A percentile compares a stretch with the other conserved stretches of the same genome.
These are phyloP conservation scores for Cornus florida DNA, from an alignment of 148 eudicot species.

Conservation along the genomic window DNA sequence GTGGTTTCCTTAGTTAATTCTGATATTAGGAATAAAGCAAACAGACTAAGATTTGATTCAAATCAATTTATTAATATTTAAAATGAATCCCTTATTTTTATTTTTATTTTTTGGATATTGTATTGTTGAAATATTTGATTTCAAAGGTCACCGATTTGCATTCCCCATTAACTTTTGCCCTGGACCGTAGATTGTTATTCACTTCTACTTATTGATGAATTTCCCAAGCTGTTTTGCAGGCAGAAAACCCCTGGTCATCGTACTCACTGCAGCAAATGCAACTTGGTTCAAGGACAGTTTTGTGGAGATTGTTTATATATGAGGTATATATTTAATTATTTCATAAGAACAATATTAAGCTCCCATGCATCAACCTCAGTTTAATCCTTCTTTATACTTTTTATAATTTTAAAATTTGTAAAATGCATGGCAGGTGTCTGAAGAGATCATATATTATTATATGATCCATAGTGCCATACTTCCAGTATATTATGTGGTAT, in stretches of 20 bases:
- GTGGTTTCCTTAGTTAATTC: background rate
- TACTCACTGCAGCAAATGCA: conserved; percentile 74
- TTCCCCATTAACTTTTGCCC: background rate
- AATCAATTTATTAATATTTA: too few relatives aligned
- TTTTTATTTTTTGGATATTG: background rate
- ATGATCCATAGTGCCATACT: background rate
- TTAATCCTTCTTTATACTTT: background rate
- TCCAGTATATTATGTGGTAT: too few relatives aligned
- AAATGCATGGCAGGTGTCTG: background rate
- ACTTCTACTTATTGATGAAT: background rate
- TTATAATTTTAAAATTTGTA: background rate
- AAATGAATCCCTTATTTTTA: background rate
- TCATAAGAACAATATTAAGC: background rate
- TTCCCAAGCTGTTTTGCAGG: conserved; percentile 43
- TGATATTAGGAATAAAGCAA: background rate
- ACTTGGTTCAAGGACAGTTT: conserved; percentile 84
- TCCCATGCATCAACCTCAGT: background rate
- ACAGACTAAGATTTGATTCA: background rate
- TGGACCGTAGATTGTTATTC: background rate
- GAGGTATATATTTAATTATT: conserved; percentile 46
- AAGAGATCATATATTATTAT: background rate
- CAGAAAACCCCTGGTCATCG: conserved; percentile 95
- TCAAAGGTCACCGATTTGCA: background rate
- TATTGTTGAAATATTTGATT: conserved; percentile 9
- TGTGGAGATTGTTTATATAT: conserved; percentile 93